These are phyloP conservation scores for Trametes meyenii DNA, from an alignment of 768 basidiomycete genomes.

Conservation along the genomic window DNA sequence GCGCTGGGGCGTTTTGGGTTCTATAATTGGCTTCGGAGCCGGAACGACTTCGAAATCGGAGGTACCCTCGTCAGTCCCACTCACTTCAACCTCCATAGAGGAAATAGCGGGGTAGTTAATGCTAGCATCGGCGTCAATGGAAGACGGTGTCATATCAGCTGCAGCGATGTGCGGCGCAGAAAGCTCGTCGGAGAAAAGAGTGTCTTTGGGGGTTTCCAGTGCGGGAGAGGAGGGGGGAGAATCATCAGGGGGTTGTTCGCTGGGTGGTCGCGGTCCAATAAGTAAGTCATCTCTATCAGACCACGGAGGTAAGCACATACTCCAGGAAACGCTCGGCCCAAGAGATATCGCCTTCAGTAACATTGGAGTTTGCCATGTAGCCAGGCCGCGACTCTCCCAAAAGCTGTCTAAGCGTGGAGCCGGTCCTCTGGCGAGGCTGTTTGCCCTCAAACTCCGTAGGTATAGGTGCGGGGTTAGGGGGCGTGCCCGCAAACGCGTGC, in stretches of 20 bases:
- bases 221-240: slow-evolving; percentile 43
- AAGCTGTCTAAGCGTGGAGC: slow-evolving; percentile 75
- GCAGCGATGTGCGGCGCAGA: slow-evolving; percentile 20
- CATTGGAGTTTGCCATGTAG: slow-evolving; percentile 38
- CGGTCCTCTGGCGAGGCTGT: slow-evolving; percentile 59
- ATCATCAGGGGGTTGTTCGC: slow-evolving; percentile 36
- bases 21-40: slow-evolving; percentile 31
- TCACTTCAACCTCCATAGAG: slow-evolving; percentile 77
- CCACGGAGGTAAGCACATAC: slow-evolving; percentile 41
- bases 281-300: background rate
- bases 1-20: slow-evolving; percentile 57
- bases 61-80: slow-evolving; percentile 41
- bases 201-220: slow-evolving; percentile 54
- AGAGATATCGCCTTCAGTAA: slow-evolving; percentile 72
- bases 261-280: background rate
- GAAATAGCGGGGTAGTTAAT: slow-evolving; percentile 54
- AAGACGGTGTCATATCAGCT: slow-evolving; percentile 45
- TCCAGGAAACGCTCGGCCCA: slow-evolving; percentile 80
- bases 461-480: slow-evolving; percentile 38
- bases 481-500: slow-evolving; percentile 66
- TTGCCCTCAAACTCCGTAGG: slow-evolving; percentile 39
- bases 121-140: slow-evolving; percentile 42
- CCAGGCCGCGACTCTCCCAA: slow-evolving; percentile 53
- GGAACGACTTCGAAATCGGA: slow-evolving; percentile 6
- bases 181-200: slow-evolving; percentile 39